Percentiles rank a stretch among this genome's conserved stretches.
phyloP scores from a whole-genome alignment of 495 filamentous ascomycete genomes.

The Neurospora africana region DNA sequence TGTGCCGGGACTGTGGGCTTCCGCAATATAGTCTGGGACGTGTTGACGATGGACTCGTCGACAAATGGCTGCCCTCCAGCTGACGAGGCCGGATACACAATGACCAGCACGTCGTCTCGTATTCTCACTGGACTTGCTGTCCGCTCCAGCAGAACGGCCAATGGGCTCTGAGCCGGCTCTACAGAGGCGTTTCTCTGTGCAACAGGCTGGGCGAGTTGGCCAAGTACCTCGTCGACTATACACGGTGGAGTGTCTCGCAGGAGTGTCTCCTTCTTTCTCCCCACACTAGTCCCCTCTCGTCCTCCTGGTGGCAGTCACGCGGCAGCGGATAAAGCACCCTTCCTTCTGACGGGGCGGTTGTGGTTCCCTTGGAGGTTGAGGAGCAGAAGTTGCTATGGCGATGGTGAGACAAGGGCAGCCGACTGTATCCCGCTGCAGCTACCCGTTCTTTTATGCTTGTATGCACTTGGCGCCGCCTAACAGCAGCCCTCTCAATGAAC shows the following conservation, averaged over 20 bases:
- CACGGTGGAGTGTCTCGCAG: slow-evolving; percentile 23
- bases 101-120: slow-evolving; percentile 22
- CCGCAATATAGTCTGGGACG: slow-evolving; percentile 16
- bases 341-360: slow-evolving; percentile 1
- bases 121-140: slow-evolving; percentile 15
- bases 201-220: slow-evolving; percentile 28
- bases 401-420: slow-evolving; percentile 20
- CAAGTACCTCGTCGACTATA: slow-evolving; percentile 16
- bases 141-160: slow-evolving; percentile 19
- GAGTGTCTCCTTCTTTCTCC: slow-evolving; percentile 8
- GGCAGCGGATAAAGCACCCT: slow-evolving; percentile 36
- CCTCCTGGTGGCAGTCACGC: slow-evolving; percentile 23
- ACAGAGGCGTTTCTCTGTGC: slow-evolving; percentile 34
- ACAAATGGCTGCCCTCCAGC: slow-evolving; percentile 13
- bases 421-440: slow-evolving; percentile 25
- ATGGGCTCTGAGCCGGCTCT: slow-evolving; percentile 35
- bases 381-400: slow-evolving; percentile 3
- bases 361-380: not conserved
- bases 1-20: slow-evolving; percentile 16
- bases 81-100: slow-evolving; percentile 27
- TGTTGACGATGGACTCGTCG: slow-evolving; percentile 15
- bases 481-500: slow-evolving; percentile 1
- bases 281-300: not conserved
- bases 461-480: slow-evolving; percentile 19
- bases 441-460: slow-evolving; percentile 24